phyloP scores from a whole-genome alignment of 75 land plant genomes.

The Azolla pinnata region DNA sequence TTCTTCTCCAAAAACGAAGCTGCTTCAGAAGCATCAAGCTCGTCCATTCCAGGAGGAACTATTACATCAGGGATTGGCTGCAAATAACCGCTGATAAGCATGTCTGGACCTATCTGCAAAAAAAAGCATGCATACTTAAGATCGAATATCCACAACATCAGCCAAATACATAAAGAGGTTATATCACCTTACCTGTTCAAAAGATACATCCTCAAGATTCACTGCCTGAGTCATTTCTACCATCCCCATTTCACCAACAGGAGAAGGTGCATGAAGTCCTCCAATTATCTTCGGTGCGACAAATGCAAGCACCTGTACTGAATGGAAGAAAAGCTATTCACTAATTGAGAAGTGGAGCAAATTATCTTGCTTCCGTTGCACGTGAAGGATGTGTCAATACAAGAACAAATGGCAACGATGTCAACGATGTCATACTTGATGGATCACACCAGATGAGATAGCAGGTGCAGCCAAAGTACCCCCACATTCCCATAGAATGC shows the following conservation, averaged over 20 bases:
- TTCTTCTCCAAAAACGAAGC: conserved; percentile 34
- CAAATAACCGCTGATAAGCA: conserved; percentile 85
- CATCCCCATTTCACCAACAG: conserved; percentile 97
- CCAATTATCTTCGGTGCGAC: conserved; percentile 98
- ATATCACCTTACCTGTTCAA: conserved; percentile 60
- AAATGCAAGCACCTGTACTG: conserved; percentile 82
- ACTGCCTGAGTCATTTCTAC: conserved; percentile 95
- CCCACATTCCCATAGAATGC: conserved; percentile 96
- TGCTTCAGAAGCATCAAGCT: conserved; percentile 35
- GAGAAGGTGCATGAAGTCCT: conserved; percentile 81
- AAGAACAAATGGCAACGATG: no score
- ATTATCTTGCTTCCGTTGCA: no score
- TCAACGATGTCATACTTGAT: conserved; percentile 91
- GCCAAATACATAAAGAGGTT: neutral
- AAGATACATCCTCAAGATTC: conserved; percentile 59
- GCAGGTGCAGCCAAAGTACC: conserved; percentile 86
- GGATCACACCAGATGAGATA: conserved; percentile 73
- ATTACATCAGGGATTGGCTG: conserved; percentile 76
- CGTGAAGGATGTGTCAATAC: no score
- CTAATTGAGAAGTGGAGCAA: no score
- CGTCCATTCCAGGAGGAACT: conserved; percentile 39
- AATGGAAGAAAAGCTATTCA: conserved; percentile 4
- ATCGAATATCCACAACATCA: neutral
- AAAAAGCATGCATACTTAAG: neutral
- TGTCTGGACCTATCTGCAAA: conserved; percentile 84